Percentiles rank a stretch among this genome's conserved stretches.
These are phyloP conservation scores for Sphagnum magellanicum DNA, from an alignment of 228 moss, liverwort and hornwort genomes.

Conservation along the genomic window DNA sequence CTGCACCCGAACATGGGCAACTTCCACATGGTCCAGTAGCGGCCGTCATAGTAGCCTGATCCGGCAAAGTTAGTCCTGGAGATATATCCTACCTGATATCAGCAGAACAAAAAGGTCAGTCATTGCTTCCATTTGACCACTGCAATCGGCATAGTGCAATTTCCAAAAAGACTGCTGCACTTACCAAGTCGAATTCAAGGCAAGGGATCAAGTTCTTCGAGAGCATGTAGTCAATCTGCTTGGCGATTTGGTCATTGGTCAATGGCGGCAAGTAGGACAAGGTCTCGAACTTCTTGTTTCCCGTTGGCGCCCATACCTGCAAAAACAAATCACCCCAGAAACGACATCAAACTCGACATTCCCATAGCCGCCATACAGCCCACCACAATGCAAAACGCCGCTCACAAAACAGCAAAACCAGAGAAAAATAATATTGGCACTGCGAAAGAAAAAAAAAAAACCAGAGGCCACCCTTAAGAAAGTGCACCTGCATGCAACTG, in stretches of 20 bases:
- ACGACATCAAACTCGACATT: not conserved
- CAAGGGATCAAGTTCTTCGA: slow-evolving; percentile 38
- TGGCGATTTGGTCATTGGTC: slow-evolving; percentile 19
- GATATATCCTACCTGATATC: slow-evolving; percentile 15
- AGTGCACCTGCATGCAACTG: slow-evolving; percentile 31
- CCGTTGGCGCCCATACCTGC: slow-evolving; percentile 50
- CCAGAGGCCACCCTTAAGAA: not conserved
- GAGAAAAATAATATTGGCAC: not conserved
- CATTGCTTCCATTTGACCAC: not conserved
- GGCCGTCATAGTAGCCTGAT: slow-evolving; percentile 61
- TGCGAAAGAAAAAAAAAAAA: not conserved
- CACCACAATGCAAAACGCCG: not conserved
- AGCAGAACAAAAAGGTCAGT: not conserved
- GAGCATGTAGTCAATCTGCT: slow-evolving; percentile 50
- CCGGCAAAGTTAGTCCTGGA: slow-evolving; percentile 9
- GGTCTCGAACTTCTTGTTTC: slow-evolving; percentile 46
- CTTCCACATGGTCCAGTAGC: slow-evolving; percentile 96
- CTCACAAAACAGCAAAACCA: not conserved
- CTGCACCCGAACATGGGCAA: slow-evolving; percentile 71
- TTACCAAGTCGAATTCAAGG: slow-evolving; percentile 63
- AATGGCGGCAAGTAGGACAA: slow-evolving; percentile 49
- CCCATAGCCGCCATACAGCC: not conserved
- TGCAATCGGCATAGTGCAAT: not conserved
- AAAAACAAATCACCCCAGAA: not conserved
- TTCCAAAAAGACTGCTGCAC: not conserved